Base-by-base conservation (phyloP, 192 early-diverging fungal species). In the Phycomyces blakesleeanus region DNA sequence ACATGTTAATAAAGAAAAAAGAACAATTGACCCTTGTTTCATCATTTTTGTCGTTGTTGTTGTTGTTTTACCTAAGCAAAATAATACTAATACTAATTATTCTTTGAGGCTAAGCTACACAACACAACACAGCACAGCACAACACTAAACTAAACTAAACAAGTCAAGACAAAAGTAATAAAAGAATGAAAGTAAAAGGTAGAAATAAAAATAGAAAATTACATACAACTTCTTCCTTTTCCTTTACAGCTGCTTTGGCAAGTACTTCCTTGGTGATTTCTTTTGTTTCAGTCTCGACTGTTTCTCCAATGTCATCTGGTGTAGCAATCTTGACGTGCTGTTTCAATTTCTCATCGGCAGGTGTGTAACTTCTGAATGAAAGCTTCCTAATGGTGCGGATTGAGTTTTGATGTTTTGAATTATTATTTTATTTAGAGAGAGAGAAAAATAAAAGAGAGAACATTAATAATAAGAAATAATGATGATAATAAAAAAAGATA, bases 221-320 rank as follows among this genome's bases (percentile, higher is more conserved):
- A 74, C 81, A 59, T 79, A 85, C 86, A 22, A 89, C 75, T 66
- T 89, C 86, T 63, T 81, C 78, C 16, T 76, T 78, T 12, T 78
- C 72, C 49, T 82, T 79, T n/a, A 63, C 74, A 11, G 80, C 76
- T 37, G 82, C 89, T 61, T 79, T 79, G 37, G 74, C 65, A 44
- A 82, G 65, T 14, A 79, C 77, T 57, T 80, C 74, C 50, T 76
- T 72, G 0, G 78, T 71, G 50, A 88, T 72, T 20, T 76, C 59
- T 18, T 80, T 71, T 42, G 76, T 82, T 57, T 79, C 78, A 15
- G 62, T 69, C 59, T 89, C 87, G 15, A 85, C 67, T 3, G 83
- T 86, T 4, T 77, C 73, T 9, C 59, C 67, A 53, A 82, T 66
- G 41, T 85, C 77, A 0, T 67, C 59, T 16, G 73, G 73, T 26